Evolutionary conservation across 352 stramenopile genomes (phyloP).

Genomic region (Pythium dissotocum): DNA sequence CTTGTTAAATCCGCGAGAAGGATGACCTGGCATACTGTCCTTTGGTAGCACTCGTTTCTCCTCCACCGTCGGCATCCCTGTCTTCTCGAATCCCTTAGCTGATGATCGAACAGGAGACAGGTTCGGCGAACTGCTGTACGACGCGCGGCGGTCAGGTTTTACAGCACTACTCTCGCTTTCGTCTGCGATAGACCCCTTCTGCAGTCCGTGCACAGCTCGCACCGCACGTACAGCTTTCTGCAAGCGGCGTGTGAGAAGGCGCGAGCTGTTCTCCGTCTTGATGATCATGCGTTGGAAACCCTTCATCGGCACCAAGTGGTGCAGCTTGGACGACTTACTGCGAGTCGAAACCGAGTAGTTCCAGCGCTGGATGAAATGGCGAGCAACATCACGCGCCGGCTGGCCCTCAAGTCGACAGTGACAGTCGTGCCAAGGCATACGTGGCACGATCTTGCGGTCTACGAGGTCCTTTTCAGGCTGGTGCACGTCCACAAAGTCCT

Average conservation of each 20-base stretch:
- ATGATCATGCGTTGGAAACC: conserved; percentile 43
- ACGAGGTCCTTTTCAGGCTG: conserved; percentile 76
- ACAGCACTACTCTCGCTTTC: not conserved
- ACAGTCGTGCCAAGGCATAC: conserved; percentile 88
- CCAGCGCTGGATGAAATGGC: conserved; percentile 88
- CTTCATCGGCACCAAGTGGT: conserved; percentile 79
- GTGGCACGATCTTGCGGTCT: conserved; percentile 61
- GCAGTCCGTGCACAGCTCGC: conserved; percentile 43
- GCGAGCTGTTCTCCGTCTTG: conserved; percentile 40
- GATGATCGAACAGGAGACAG: conserved; percentile 14
- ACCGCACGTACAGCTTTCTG: conserved; percentile 72
- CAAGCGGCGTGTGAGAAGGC: conserved; percentile 49
- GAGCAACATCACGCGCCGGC: conserved; percentile 75
- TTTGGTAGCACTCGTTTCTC: not conserved
- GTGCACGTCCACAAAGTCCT: conserved; percentile 84
- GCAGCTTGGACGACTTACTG: conserved; percentile 72
- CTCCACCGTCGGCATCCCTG: not conserved
- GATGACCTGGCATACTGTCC: not conserved
- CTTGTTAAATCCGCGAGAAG: conserved; percentile 26
- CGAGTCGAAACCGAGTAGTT: conserved; percentile 86
- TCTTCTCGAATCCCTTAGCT: not conserved
- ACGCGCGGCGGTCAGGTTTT: conserved; percentile 8
- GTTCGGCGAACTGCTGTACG: conserved; percentile 22
- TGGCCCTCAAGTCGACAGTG: conserved; percentile 82
- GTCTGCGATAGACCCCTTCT: conserved; percentile 13